These are phyloP conservation scores for Thelephora terrestris DNA, from an alignment of 1,284 basidiomycete genomes.

Conservation along the genomic window DNA sequence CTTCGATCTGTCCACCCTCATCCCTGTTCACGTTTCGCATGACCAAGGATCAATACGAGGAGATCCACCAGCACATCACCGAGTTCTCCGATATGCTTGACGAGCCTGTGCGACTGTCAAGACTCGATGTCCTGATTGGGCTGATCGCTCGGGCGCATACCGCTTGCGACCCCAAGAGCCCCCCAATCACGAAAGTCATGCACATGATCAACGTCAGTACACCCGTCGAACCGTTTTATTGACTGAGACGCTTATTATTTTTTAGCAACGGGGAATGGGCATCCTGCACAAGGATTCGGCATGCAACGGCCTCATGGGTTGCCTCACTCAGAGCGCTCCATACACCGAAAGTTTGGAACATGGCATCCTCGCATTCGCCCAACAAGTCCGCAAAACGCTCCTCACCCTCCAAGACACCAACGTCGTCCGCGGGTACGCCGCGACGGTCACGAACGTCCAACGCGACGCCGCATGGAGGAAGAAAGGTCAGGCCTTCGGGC, in stretches of 20 bases:
- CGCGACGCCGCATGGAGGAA: constrained; percentile 1
- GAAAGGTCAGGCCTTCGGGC: constrained; percentile 7
- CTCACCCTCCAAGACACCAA: background rate
- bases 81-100: background rate
- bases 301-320: constrained; percentile 1
- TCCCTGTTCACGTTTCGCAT: constrained; percentile 8
- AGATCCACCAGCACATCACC: constrained; percentile 5
- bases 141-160: constrained; percentile 9
- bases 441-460: background rate
- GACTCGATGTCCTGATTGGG: constrained; percentile 11
- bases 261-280: background rate
- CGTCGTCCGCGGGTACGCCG: background rate
- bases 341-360: background rate
- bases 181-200: constrained; percentile 9
- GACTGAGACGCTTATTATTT: background rate
- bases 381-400: background rate
- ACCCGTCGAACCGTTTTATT: background rate
- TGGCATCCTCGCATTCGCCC: background rate
- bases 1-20: constrained; percentile 1
- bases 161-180: constrained; percentile 5
- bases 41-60: constrained; percentile 3
- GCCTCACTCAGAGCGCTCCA: background rate
- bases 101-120: constrained; percentile 4
- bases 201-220: constrained; percentile 9
- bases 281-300: background rate